These are phyloP conservation scores for Juncus effusus DNA, from an alignment of 176 grass and related monocot genomes.

Conservation along the genomic window DNA sequence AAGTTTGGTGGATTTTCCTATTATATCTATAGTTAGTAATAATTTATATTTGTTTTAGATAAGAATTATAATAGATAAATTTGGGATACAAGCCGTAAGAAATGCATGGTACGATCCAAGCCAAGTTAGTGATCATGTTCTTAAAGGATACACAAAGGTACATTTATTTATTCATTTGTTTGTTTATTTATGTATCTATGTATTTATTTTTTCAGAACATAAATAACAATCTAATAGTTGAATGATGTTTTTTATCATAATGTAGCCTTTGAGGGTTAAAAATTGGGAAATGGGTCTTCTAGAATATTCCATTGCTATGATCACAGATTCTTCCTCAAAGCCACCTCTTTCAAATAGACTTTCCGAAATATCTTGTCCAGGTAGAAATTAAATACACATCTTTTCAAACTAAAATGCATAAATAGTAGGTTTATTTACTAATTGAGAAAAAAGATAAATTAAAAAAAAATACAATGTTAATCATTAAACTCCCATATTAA, in stretches of 20 bases:
- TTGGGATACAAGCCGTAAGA: conserved; percentile 51
- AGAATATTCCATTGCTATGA: conserved; percentile 71
- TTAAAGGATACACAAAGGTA: conserved; percentile 92
- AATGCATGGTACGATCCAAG: conserved; percentile 81
- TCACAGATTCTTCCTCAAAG: conserved; percentile 52
- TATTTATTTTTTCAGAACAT: too few species aligned
- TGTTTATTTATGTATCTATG: not conserved
- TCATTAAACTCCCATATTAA: not conserved
- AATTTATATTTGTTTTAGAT: conserved; percentile 36
- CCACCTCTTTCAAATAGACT: conserved; percentile 64
- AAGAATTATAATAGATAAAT: conserved; percentile 85
- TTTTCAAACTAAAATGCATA: not conserved
- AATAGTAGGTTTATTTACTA: not conserved
- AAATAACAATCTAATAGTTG: too few species aligned
- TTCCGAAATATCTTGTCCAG: conserved; percentile 81
- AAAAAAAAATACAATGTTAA: too few species aligned
- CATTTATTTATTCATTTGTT: conserved; percentile 22
- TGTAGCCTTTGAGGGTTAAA: conserved; percentile 69
- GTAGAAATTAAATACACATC: conserved; percentile 22
- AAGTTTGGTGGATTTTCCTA: conserved; percentile 8
- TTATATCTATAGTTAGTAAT: conserved; percentile 14
- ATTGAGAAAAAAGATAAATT: too few species aligned
- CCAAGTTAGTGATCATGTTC: conserved; percentile 74
- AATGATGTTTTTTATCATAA: conserved; percentile 10
- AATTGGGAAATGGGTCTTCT: conserved; percentile 89